Percentiles rank a stretch among this genome's conserved stretches.
Evolutionary conservation across 257 asterid species (phyloP).

Genomic region (Nicotiana sylvestris): DNA sequence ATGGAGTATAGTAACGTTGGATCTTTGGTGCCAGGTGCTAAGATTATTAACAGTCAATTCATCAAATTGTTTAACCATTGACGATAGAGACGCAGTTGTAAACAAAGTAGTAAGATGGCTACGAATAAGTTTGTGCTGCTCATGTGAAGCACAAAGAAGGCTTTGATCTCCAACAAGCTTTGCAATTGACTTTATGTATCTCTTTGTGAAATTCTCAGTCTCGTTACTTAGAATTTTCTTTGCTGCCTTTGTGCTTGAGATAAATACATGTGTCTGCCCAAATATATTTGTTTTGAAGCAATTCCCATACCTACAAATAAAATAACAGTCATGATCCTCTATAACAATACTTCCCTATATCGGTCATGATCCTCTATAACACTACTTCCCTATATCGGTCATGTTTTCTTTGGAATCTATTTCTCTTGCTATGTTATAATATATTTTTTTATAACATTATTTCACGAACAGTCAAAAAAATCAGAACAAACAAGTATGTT

Average conservation of each 20-base stretch:
- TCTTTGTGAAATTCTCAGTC: not conserved
- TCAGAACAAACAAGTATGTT: no score
- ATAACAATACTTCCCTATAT: no score
- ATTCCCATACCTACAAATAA: not conserved
- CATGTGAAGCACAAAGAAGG: not conserved
- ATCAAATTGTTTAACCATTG: constrained; percentile 2
- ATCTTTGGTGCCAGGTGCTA: not conserved
- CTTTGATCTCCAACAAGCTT: not conserved
- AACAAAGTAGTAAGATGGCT: not conserved
- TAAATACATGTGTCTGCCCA: not conserved
- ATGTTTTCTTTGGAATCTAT: no score
- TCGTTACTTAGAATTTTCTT: not conserved
- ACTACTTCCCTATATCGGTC: no score
- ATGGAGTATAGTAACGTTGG: not conserved
- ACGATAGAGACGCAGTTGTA: not conserved
- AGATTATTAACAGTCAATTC: not conserved
- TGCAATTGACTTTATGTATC: not conserved
- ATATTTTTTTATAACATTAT: no score
- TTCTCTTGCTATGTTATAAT: no score
- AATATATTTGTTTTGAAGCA: not conserved
- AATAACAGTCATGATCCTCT: no score
- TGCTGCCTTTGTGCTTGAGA: not conserved
- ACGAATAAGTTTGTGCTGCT: not conserved
- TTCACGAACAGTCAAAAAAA: no score
- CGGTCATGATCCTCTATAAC: no score